phyloP scores from a whole-genome alignment of 495 filamentous ascomycete species.

The Aspergillus nanangensis region DNA sequence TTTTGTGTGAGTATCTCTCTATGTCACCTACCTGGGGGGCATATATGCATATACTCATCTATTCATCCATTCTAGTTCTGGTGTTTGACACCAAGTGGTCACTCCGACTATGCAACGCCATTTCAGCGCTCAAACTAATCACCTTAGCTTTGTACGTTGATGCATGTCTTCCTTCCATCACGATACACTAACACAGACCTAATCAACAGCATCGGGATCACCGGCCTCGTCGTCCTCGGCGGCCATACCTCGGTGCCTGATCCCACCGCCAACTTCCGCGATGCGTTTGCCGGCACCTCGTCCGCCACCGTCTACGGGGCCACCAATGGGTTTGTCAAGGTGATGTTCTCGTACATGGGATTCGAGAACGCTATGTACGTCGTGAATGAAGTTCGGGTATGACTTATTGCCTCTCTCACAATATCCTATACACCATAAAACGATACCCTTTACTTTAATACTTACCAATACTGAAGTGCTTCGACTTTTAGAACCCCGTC shows the following conservation, averaged over 20 bases:
- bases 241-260: conserved; percentile 52
- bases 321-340: conserved; percentile 56
- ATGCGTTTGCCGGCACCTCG: conserved; percentile 50
- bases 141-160: conserved; percentile 48
- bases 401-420: conserved; percentile 10
- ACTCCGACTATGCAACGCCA: conserved; percentile 47
- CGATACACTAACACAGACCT: neutral
- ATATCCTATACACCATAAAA: no score
- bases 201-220: conserved; percentile 42
- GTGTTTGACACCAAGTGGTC: conserved; percentile 52
- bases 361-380: conserved; percentile 61
- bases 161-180: neutral
- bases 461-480: no score
- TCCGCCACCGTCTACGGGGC: conserved; percentile 48
- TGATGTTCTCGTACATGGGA: conserved; percentile 61
- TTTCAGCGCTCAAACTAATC: conserved; percentile 51
- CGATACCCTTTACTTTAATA: neutral
- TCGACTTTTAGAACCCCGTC: conserved; percentile 51
- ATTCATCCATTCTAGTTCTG: conserved; percentile 35
- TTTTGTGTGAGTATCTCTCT: conserved; percentile 24
- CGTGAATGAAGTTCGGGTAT: conserved; percentile 59
- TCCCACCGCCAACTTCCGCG: conserved; percentile 52
- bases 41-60: conserved; percentile 1
- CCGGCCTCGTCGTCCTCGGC: conserved; percentile 57
- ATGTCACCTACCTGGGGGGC: neutral